These are phyloP conservation scores for Alternaria sp. DNA, from an alignment of 2,329 filamentous ascomycete genomes.

Conservation along the genomic window DNA sequence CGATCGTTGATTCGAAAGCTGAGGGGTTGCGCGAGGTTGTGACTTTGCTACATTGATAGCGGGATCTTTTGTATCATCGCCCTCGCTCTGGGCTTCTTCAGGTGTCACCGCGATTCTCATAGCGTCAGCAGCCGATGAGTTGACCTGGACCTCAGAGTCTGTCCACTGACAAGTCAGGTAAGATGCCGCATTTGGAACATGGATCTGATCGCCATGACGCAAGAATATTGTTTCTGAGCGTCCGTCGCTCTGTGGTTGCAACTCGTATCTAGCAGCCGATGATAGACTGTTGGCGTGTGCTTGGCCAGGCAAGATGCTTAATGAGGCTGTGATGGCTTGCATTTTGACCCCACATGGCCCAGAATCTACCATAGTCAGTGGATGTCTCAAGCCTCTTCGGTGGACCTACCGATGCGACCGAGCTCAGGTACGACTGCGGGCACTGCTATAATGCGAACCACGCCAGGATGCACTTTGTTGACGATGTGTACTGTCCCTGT, in stretches of 20 bases:
- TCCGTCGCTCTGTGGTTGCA: constrained; percentile 22
- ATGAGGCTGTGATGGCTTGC: constrained; percentile 24
- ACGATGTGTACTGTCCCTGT: constrained; percentile 13
- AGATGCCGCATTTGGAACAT: constrained; percentile 8
- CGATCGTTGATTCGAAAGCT: constrained; percentile 29
- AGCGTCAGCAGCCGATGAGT: constrained; percentile 31
- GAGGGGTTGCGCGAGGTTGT: constrained; percentile 30
- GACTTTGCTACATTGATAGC: constrained; percentile 23
- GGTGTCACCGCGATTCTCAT: constrained; percentile 9
- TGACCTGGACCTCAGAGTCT: constrained; percentile 38
- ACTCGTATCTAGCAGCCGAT: constrained; percentile 17
- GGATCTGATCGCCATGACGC: constrained; percentile 35
- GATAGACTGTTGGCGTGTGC: not conserved
- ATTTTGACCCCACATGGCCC: constrained; percentile 33
- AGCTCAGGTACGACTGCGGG: constrained; percentile 12
- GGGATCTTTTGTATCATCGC: constrained; percentile 27
- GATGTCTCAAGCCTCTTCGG: not conserved
- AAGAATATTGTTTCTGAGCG: constrained; percentile 37
- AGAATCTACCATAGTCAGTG: constrained; percentile 15
- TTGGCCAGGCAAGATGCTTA: constrained; percentile 26
- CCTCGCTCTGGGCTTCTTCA: constrained; percentile 31
- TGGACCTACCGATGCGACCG: constrained; percentile 26
- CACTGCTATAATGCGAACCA: constrained; percentile 1
- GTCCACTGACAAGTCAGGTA: constrained; percentile 26
- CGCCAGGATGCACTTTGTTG: not conserved